These are phyloP conservation scores for Chrysochromulina tobinii DNA, from an alignment of 78 protist genomes.

Conservation along the genomic window DNA sequence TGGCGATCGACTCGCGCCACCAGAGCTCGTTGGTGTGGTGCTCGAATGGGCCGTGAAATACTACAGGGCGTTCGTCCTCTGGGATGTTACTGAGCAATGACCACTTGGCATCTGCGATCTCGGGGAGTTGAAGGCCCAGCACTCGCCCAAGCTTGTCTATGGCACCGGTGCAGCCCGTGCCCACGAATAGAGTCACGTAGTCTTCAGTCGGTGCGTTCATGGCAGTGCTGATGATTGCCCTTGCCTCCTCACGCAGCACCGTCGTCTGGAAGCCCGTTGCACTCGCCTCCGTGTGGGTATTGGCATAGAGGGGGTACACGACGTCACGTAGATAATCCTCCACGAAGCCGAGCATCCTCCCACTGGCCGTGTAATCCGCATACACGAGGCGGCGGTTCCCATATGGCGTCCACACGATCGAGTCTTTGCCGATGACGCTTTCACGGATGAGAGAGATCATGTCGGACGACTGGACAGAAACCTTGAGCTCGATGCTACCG, in stretches of 20 bases:
- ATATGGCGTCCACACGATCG: constrained; percentile 1
- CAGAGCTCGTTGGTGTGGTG: constrained; percentile 84
- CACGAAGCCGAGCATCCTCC: constrained; percentile 48
- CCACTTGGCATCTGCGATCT: background rate
- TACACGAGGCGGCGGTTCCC: constrained; percentile 42
- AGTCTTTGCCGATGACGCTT: no score
- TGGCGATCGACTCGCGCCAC: constrained; percentile 77
- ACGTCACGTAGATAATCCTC: constrained; percentile 56
- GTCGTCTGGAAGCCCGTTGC: constrained; percentile 69
- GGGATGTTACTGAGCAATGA: background rate
- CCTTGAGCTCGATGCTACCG: no score
- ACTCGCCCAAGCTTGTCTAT: constrained; percentile 38
- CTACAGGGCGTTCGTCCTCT: constrained; percentile 24
- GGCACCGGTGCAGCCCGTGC: constrained; percentile 68
- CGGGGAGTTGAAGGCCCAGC: constrained; percentile 1
- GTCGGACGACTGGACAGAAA: no score
- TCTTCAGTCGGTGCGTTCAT: constrained; percentile 39
- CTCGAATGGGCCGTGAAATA: constrained; percentile 74
- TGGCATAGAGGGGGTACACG: constrained; percentile 72
- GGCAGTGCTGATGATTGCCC: constrained; percentile 49
- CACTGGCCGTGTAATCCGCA: constrained; percentile 74
- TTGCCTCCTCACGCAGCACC: constrained; percentile 69
- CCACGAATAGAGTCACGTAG: constrained; percentile 67
- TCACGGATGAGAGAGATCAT: no score
- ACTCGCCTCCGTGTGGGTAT: constrained; percentile 76